Evolutionary conservation across 257 asterid genomes (phyloP).

Genomic region (Linderniella brevidens): DNA sequence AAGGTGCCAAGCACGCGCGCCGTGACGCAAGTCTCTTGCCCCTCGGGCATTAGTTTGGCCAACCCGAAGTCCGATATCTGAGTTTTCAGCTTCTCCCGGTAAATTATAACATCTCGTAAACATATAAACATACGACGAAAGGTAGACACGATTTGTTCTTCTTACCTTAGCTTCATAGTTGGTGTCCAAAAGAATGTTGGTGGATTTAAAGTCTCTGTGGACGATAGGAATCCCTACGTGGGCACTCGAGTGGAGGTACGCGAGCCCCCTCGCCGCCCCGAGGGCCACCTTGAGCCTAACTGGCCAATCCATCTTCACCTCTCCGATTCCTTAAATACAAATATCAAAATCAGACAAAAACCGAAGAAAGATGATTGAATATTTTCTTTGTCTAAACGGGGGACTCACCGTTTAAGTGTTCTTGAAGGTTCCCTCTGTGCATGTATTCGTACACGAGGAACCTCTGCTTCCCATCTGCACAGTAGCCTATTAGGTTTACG

Average conservation of each 20-base stretch:
- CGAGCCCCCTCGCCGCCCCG: slow-evolving; percentile 90
- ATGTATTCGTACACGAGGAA: slow-evolving; percentile 81
- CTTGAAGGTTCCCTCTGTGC: slow-evolving; percentile 81
- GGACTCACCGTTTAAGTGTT: slow-evolving; percentile 69
- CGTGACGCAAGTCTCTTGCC: slow-evolving; percentile 75
- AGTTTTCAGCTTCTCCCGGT: slow-evolving; percentile 9
- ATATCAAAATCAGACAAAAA: neutral
- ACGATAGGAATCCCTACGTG: slow-evolving; percentile 84
- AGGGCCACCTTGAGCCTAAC: slow-evolving; percentile 65
- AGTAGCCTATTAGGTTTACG: slow-evolving; percentile 67
- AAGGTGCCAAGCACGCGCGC: slow-evolving; percentile 87
- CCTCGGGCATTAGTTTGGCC: slow-evolving; percentile 92
- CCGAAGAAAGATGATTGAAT: neutral
- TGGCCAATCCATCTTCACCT: slow-evolving; percentile 84
- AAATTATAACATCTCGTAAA: slow-evolving; percentile 8
- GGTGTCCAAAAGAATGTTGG: slow-evolving; percentile 70
- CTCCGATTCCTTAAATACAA: slow-evolving; percentile 42
- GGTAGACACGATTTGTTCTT: slow-evolving; percentile 5
- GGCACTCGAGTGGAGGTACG: slow-evolving; percentile 82
- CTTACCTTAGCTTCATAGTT: slow-evolving; percentile 86
- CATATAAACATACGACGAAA: slow-evolving; percentile 4
- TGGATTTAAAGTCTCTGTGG: slow-evolving; percentile 92
- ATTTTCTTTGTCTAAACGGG: neutral
- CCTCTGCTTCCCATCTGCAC: slow-evolving; percentile 96
- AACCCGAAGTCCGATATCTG: slow-evolving; percentile 97